Evolutionary conservation across 306 rosid genomes (phyloP), one percentile per base, ranked within the genome.

Genomic region (barrel medic (Medicago truncatula)): DNA sequence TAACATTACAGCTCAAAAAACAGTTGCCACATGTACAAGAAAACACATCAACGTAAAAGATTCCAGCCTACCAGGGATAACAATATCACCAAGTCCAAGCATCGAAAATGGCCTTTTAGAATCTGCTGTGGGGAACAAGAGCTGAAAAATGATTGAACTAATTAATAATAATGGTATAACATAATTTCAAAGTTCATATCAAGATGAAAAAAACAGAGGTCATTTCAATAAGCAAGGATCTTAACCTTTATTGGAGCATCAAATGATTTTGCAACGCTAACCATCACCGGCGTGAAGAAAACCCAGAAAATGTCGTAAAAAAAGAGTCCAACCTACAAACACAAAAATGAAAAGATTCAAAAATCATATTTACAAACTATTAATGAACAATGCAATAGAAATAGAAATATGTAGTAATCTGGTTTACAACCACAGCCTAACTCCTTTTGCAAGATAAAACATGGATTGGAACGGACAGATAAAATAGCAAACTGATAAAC

Each of bases 21-120:
- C 7, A 8, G 3, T 38, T 23, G 47, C 69, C 69, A 38, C 46
- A 64, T 17, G 17, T 17, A 64, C 50, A 39, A 50, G 11, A 49
- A 61, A 28, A 50, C n/a, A 46, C 6, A 71, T 13, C 49, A 53
- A 62, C 11, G 18, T 38, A 46, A 79, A 16, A 21, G 59, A 64
- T 46, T 77, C 31, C 31, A 80, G 60, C 91, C 76, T 85, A 96
- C 99, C 99, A 11, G 99, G 99, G 76, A 96, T 96, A 59, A 96
- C 98, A 74, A 96, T 96, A 84, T 96, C 99, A 73, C 99, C 99
- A 74, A 96, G 99, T 68, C 99, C 99, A 86, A 96, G 99, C 99
- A 96, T 96, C 13, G 98, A 96, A 86, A 89, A 96, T 70, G 99
- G 98, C 31, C 97, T 87, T 38, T 85, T 83, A 69, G 90, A 4